Evolutionary conservation across 345 rosid species (phyloP), one percentile per base, ranked within the genome.

Genomic region (Chamaenerion angustifolium): DNA sequence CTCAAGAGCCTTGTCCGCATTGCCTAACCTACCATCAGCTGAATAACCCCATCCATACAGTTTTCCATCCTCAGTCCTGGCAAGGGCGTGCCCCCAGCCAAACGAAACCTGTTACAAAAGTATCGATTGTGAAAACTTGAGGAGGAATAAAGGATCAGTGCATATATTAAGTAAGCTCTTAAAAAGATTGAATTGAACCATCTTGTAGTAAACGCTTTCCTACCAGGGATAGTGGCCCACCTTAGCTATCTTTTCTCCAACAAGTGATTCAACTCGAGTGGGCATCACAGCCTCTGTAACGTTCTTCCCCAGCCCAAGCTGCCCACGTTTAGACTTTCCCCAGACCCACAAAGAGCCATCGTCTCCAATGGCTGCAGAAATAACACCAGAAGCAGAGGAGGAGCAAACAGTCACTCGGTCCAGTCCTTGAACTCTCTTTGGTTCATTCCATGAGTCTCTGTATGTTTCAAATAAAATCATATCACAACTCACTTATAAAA

Each of bases 61-160:
- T 41, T 72, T 82, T 18, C 89, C 90, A 43, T 84, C 94, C 23
- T 68, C 64, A 19, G 88, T 72, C 61, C 45, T 68, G 4, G 93
- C 98, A 60, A 87, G 84, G 2, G 82, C 82, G 25, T 92, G 96
- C 1, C 95, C 95, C 98, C 98, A 84, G 41, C 96, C 98, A 57
- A 84, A 84, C 0, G 98, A 80, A 25, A 80, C 93, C 98, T 90
- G 64, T 54, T 66, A 56, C 3, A 8, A 31, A 31, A 31, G 37
- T 31, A 31, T 8, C 37, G 6, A 8, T 31, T 7, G 5, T 31
- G 37, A 31, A 4, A 21, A 21, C 25, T 21, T 21, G 37, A 31
- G 37, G 37, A 31, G 37, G 37, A 31, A 3, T 1, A 31, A 31
- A n/a, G n/a, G n/a, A n/a, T n/a, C n/a, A n/a, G 37, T 1, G 37